Percentiles rank a stretch among this genome's conserved stretches.
Conservation (phyloP, 169 alveolate species). For the Plasmodium knowlesi region DNA sequence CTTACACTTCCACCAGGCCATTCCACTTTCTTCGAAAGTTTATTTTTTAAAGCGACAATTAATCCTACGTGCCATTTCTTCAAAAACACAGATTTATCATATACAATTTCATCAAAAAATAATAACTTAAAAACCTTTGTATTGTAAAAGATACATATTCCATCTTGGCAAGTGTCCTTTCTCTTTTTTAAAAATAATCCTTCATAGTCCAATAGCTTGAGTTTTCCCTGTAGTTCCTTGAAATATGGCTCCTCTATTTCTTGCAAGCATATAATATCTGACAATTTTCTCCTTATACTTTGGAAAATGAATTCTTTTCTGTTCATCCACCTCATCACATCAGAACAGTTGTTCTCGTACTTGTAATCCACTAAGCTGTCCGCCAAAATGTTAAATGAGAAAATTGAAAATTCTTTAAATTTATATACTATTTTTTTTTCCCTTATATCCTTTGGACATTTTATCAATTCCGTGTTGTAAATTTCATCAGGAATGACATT, state of each 20-base stretch:
- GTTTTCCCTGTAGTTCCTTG: conserved; percentile 70
- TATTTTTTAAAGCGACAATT: conserved; percentile 79
- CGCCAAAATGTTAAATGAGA: conserved; percentile 82
- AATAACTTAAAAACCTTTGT: conserved; percentile 79
- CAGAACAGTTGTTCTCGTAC: conserved; percentile 77
- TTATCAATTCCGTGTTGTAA: neutral
- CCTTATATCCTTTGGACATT: neutral
- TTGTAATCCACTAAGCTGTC: conserved; percentile 85
- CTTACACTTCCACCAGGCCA: neutral
- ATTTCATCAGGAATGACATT: neutral
- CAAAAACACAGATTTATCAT: conserved; percentile 69
- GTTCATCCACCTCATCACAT: conserved; percentile 83
- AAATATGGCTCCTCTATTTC: conserved; percentile 82
- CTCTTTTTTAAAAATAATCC: conserved; percentile 81
- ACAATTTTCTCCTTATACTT: conserved; percentile 56
- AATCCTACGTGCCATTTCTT: conserved; percentile 83
- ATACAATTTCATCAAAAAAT: conserved; percentile 77
- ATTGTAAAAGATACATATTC: conserved; percentile 80
- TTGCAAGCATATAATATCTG: conserved; percentile 84
- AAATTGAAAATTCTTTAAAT: conserved; percentile 60
- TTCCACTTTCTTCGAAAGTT: conserved; percentile 39
- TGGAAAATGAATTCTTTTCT: conserved; percentile 78
- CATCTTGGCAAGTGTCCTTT: conserved; percentile 81
- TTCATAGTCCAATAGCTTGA: conserved; percentile 76
- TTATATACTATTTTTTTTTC: conserved; percentile 12